Evolutionary conservation across 768 basidiomycete genomes (phyloP), one percentile per base, ranked within the genome.

Genomic region (Boletus reticuloceps): DNA sequence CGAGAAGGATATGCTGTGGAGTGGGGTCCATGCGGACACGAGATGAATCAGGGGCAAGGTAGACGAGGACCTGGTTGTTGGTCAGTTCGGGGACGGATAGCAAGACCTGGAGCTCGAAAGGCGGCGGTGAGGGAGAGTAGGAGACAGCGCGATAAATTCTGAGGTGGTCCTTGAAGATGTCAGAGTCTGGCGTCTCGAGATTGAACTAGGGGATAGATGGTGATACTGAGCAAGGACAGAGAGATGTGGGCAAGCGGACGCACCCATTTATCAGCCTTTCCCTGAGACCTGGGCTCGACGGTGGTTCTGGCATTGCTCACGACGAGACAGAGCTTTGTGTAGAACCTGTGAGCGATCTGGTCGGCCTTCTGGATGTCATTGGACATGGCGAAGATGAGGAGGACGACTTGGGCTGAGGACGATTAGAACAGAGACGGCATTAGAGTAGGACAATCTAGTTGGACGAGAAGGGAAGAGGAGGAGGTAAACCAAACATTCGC

Each of bases 291-390:
- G 1, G 69, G 68, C 60, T 80, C 82, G 48, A 71, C 69, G 41
- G 87, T 86, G n/a, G 84, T 77, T 56, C 91, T 77, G 14, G 89
- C 87, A 67, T 89, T 77, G 69, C 84, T 80, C 60, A 93, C 78
- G 62, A 89, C 80, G 65, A 87, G 84, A 68, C 82, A 83, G 50
- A 92, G 83, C 76, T 93, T 93, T 48, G 85, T 83, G 74, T 89
- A 91, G 72, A 90, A 84, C 69, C 85, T 84, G 71, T 85, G 85
- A 47, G 88, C 87, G 64, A 93, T 92, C 79, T 91, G 89, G 79
- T 93, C 89, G 61, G 89, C 87, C 77, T 84, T 91, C 67, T 74
- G 73, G 55, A 73, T 74, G 71, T 80, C 79, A 76, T 76, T 78
- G 63, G 78, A 79, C 78, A 79, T 79, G 69, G 77, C 72, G 71